Conservation (phyloP, 768 basidiomycete genomes). For the Erythrobasidium yunnanense region DNA sequence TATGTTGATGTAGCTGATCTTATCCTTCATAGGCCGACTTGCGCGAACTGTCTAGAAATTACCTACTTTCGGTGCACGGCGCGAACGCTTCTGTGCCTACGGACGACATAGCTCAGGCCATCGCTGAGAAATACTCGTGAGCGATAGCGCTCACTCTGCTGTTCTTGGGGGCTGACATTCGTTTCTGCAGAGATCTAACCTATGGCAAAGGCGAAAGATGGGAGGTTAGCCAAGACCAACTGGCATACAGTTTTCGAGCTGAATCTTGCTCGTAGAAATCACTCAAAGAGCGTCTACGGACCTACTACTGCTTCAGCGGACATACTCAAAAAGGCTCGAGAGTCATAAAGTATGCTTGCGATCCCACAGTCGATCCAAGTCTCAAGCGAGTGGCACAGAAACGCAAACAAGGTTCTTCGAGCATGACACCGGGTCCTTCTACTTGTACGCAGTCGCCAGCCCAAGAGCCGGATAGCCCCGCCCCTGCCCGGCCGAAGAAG, state of each 20-base stretch:
- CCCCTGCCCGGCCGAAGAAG: too few species aligned
- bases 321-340: neutral
- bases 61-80: neutral
- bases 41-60: neutral
- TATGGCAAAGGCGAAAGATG: neutral
- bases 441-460: too few species aligned
- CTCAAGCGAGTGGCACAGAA: neutral
- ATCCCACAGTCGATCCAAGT: slow-evolving; percentile 6
- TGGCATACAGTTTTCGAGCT: too few species aligned
- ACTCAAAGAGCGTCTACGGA: neutral
- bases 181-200: neutral
- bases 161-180: neutral
- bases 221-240: slow-evolving; percentile 4
- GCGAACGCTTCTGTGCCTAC: neutral
- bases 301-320: slow-evolving; percentile 16
- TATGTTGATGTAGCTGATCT: too few species aligned
- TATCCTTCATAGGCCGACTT: neutral
- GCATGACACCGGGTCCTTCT: neutral
- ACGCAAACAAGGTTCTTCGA: neutral
- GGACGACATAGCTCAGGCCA: neutral
- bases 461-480: too few species aligned
- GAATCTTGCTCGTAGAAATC: neutral
- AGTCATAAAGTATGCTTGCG: slow-evolving; percentile 1
- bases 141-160: neutral
- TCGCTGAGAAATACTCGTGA: neutral